These are phyloP conservation scores for Aspergillus luchuensis DNA, from an alignment of 2,329 filamentous ascomycete species.

Conservation along the genomic window DNA sequence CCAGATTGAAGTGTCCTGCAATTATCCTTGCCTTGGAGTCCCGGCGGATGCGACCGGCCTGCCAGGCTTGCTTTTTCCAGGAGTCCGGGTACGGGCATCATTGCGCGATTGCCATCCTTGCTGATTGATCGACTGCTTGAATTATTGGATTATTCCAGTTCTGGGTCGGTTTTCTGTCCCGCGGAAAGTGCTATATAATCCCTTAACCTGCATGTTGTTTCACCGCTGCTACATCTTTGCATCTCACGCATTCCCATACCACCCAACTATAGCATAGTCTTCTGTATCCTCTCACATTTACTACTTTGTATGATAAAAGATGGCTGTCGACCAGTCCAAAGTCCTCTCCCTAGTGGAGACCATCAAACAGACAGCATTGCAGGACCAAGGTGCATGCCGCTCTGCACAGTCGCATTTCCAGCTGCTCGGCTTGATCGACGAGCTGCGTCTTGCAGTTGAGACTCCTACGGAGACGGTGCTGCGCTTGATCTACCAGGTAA, in stretches of 20 bases:
- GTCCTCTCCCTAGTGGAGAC: conserved; percentile 19
- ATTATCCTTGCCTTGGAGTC: background rate
- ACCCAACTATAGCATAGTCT: background rate
- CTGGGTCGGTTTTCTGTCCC: background rate
- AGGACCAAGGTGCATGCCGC: conserved; percentile 20
- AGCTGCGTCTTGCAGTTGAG: conserved; percentile 32
- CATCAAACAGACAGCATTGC: conserved; percentile 16
- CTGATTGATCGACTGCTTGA: background rate
- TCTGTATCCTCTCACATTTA: background rate
- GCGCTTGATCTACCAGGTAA: conserved; percentile 38
- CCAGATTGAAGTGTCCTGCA: background rate
- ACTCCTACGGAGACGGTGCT: conserved; percentile 36
- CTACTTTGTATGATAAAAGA: no score
- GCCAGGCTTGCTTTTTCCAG: background rate
- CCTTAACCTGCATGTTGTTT: conserved; percentile 1
- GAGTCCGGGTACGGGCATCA: background rate
- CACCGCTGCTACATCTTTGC: background rate
- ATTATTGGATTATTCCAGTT: background rate
- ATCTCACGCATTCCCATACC: background rate
- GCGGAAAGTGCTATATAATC: background rate
- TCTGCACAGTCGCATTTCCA: conserved; percentile 29
- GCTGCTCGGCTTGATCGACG: conserved; percentile 32
- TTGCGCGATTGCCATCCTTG: background rate
- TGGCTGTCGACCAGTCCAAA: no score
- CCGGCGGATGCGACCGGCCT: background rate